phyloP scores from a whole-genome alignment of 1,284 basidiomycete species.

The Cryptococcus amylolentus region DNA sequence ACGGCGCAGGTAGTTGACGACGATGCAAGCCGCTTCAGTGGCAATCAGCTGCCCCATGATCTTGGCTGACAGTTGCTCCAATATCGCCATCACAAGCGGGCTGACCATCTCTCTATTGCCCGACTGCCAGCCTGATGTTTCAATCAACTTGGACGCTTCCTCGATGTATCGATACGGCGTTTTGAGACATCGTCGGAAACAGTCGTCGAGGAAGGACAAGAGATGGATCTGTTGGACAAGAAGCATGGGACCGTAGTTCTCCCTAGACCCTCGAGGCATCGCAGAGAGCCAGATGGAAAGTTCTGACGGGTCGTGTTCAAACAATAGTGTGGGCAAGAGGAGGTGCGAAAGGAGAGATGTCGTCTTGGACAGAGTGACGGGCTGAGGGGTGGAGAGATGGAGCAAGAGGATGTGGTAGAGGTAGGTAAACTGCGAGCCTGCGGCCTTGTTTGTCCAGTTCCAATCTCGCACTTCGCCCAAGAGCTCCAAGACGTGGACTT shows the following conservation, averaged over 20 bases:
- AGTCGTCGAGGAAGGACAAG: conserved; percentile 77
- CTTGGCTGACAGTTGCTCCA: conserved; percentile 72
- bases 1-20: conserved; percentile 62
- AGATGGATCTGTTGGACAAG: conserved; percentile 62
- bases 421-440: conserved; percentile 51
- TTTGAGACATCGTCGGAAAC: conserved; percentile 75
- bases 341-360: conserved; percentile 60
- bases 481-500: conserved; percentile 74
- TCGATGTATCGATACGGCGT: conserved; percentile 86
- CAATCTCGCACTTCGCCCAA: conserved; percentile 72
- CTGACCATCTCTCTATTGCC: conserved; percentile 53
- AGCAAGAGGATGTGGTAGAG: conserved; percentile 66
- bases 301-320: conserved; percentile 74
- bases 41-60: conserved; percentile 56
- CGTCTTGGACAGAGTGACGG: conserved; percentile 59
- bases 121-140: conserved; percentile 12
- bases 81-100: conserved; percentile 68
- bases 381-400: conserved; percentile 56
- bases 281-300: conserved; percentile 70
- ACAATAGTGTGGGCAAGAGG: conserved; percentile 68
- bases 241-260: conserved; percentile 54
- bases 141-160: conserved; percentile 51
- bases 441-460: conserved; percentile 66
- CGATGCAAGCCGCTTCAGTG: conserved; percentile 61
- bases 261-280: conserved; percentile 49